These are phyloP conservation scores for Datisca glomerata DNA, from an alignment of 306 rosid genomes.

Conservation along the genomic window DNA sequence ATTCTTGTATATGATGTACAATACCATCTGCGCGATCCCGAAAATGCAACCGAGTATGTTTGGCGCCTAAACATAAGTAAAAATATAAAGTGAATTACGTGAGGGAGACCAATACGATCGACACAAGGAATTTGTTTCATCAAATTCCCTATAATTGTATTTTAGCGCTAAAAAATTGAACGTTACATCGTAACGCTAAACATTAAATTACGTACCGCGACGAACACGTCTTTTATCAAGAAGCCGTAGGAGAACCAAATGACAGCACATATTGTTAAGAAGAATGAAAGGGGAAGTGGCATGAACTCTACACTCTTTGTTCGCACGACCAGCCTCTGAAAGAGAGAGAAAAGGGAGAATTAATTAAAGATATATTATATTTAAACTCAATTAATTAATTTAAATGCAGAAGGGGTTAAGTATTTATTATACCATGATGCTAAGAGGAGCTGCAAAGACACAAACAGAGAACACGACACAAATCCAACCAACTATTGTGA, in stretches of 20 bases:
- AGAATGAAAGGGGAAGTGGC: slow-evolving; percentile 29
- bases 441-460: slow-evolving; percentile 36
- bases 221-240: slow-evolving; percentile 19
- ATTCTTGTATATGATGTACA: slow-evolving; percentile 24
- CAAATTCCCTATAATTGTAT: too few relatives aligned
- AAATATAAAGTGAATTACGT: too few relatives aligned
- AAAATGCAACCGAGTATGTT: slow-evolving; percentile 25
- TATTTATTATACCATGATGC: slow-evolving; percentile 37
- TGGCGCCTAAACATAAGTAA: slow-evolving; percentile 19
- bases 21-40: slow-evolving; percentile 28
- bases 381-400: too few relatives aligned
- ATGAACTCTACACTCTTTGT: slow-evolving; percentile 30
- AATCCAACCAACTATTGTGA: slow-evolving; percentile 22
- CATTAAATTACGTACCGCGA: slow-evolving; percentile 34
- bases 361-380: too few relatives aligned
- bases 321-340: slow-evolving; percentile 27
- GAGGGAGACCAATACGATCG: too few relatives aligned
- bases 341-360: neutral
- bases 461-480: slow-evolving; percentile 22
- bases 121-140: too few relatives aligned
- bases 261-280: slow-evolving; percentile 21
- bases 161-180: too few relatives aligned
- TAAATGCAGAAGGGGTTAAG: too few relatives aligned
- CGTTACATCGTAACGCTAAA: too few relatives aligned
- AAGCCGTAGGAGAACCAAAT: slow-evolving; percentile 36